These are phyloP conservation scores for Aphanomyces invadans DNA, from an alignment of 352 stramenopile species.

Conservation along the genomic window DNA sequence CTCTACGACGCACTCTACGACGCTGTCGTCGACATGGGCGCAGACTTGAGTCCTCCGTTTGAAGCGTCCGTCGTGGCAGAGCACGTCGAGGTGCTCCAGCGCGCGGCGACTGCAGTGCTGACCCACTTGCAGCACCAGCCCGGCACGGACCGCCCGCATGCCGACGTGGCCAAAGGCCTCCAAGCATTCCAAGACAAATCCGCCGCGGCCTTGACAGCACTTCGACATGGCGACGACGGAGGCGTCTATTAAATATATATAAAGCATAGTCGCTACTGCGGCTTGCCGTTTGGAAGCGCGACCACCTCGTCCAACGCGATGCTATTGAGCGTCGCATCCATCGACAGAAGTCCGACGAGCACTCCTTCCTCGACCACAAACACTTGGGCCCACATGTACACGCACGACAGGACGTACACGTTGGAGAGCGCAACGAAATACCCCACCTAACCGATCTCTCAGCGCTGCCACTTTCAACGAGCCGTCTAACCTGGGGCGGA, in stretches of 20 bases:
- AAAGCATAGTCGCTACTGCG: neutral
- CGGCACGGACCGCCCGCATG: neutral
- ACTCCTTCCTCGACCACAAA: slow-evolving; percentile 69
- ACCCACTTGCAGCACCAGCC: slow-evolving; percentile 6
- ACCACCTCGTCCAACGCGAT: too few species aligned
- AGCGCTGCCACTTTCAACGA: too few species aligned
- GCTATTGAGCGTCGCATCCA: slow-evolving; percentile 10
- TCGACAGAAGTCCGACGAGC: slow-evolving; percentile 44
- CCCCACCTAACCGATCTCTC: slow-evolving; percentile 52
- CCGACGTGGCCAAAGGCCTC: slow-evolving; percentile 8
- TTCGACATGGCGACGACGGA: neutral
- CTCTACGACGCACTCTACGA: slow-evolving; percentile 56
- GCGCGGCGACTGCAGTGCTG: neutral
- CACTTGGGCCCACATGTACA: slow-evolving; percentile 77
- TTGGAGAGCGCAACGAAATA: slow-evolving; percentile 60
- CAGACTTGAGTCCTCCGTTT: slow-evolving; percentile 70
- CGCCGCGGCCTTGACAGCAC: neutral
- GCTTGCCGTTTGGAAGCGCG: too few species aligned
- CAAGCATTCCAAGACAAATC: slow-evolving; percentile 7
- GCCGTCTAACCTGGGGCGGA: slow-evolving; percentile 50
- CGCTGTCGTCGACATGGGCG: slow-evolving; percentile 70
- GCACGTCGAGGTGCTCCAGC: neutral
- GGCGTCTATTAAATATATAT: neutral
- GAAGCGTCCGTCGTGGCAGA: slow-evolving; percentile 35
- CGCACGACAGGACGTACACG: slow-evolving; percentile 67